A percentile compares a stretch with the other conserved stretches of the same genome.
These are phyloP conservation scores for Tulasnella sp. DNA, from an alignment of 768 basidiomycete species.

Conservation along the genomic window DNA sequence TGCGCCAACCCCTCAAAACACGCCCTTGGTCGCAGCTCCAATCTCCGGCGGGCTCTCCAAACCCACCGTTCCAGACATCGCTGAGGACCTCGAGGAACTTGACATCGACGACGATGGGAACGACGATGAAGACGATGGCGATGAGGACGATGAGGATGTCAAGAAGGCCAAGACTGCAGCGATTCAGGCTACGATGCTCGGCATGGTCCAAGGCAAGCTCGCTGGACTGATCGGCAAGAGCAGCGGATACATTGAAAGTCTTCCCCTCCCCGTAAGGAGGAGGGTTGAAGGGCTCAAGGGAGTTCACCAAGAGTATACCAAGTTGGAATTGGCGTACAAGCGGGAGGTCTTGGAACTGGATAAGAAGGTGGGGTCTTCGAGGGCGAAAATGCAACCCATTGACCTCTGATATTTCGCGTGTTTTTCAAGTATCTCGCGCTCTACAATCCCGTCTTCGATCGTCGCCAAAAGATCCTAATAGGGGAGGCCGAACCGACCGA, in stretches of 20 bases:
- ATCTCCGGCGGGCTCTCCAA: conserved; percentile 70
- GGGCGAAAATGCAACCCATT: neutral
- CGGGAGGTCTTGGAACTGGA: conserved; percentile 90
- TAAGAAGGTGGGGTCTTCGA: conserved; percentile 62
- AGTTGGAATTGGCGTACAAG: conserved; percentile 89
- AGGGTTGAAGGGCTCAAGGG: conserved; percentile 90
- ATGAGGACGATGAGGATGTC: conserved; percentile 37
- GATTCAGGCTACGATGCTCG: conserved; percentile 52
- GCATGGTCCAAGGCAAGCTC: conserved; percentile 82
- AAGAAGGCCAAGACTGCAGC: conserved; percentile 23
- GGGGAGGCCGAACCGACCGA: conserved; percentile 61
- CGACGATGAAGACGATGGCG: conserved; percentile 57
- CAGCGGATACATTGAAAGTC: conserved; percentile 87
- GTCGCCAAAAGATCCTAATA: conserved; percentile 72
- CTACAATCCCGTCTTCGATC: conserved; percentile 68
- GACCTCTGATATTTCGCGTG: neutral
- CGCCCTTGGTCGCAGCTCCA: conserved; percentile 72
- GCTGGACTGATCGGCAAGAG: conserved; percentile 77
- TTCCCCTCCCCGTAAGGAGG: conserved; percentile 70
- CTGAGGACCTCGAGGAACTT: conserved; percentile 43
- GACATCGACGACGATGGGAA: conserved; percentile 47
- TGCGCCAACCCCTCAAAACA: conserved; percentile 93
- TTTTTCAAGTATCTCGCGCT: conserved; percentile 31
- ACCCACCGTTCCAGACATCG: conserved; percentile 38
- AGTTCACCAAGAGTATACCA: conserved; percentile 82